Percentiles rank a stretch among this genome's conserved stretches.
phyloP scores from a whole-genome alignment of 1,284 basidiomycete species.

The Puccinia polysora region DNA sequence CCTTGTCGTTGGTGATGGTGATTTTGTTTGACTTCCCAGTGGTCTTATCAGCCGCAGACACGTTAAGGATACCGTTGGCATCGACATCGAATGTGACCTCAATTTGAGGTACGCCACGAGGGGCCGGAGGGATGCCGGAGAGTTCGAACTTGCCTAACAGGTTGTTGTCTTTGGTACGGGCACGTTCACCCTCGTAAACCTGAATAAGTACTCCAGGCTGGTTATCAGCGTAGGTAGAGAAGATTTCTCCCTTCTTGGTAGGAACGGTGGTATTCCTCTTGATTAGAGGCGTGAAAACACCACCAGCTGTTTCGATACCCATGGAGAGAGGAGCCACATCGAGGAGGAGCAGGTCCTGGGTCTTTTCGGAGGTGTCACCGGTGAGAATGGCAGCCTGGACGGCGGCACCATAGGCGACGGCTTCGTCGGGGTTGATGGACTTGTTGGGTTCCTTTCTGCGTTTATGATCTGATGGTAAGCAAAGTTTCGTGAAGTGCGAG shows the following conservation, averaged over 20 bases:
- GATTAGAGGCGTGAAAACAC: constrained; percentile 97
- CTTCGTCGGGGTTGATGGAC: constrained; percentile 97
- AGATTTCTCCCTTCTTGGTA: constrained; percentile 97
- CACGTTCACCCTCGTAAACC: constrained; percentile 98
- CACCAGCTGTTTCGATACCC: constrained; percentile 86
- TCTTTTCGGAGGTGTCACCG: constrained; percentile 97
- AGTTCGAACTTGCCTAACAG: constrained; percentile 99
- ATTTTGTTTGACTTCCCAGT: constrained; percentile 81
- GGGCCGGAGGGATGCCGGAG: constrained; percentile 92
- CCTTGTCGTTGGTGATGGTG: constrained; percentile 98
- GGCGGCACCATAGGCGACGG: constrained; percentile 97
- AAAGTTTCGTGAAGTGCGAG: no score
- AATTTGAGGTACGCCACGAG: constrained; percentile 94
- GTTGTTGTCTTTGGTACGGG: constrained; percentile 99
- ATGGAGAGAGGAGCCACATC: constrained; percentile 94
- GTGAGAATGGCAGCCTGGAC: constrained; percentile 98
- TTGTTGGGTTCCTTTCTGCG: constrained; percentile 57
- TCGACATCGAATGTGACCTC: constrained; percentile 93
- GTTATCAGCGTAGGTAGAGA: constrained; percentile 99
- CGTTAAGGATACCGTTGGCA: constrained; percentile 81
- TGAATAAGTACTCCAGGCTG: constrained; percentile 98
- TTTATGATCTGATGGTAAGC: no score
- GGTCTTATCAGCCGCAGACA: constrained; percentile 92
- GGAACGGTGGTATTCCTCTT: constrained; percentile 98
- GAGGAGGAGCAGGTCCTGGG: constrained; percentile 90